A percentile compares a stretch with the other conserved stretches of the same genome.
Conservation (phyloP, 768 basidiomycete species). For the Mycena maculata region DNA sequence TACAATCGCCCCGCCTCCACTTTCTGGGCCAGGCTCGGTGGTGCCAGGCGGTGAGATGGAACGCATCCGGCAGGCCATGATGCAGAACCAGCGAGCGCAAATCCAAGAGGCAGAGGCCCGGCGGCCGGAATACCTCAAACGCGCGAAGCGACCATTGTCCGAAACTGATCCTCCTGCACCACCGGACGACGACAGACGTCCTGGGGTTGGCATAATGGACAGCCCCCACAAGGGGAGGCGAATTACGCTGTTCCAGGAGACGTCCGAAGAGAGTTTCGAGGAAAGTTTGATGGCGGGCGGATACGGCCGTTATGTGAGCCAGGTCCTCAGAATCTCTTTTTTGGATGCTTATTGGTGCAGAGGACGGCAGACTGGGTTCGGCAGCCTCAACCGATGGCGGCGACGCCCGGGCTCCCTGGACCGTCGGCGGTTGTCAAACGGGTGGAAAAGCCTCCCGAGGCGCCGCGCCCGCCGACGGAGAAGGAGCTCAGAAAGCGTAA, state of each 20-base stretch:
- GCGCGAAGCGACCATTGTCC: conserved; percentile 61
- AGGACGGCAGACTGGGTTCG: conserved; percentile 72
- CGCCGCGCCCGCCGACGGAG: conserved; percentile 57
- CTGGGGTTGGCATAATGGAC: conserved; percentile 70
- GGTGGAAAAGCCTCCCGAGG: conserved; percentile 51
- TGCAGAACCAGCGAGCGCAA: conserved; percentile 61
- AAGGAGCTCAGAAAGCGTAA: conserved; percentile 75
- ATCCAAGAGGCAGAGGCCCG: conserved; percentile 68
- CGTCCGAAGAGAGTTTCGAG: conserved; percentile 86
- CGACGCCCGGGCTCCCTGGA: conserved; percentile 53
- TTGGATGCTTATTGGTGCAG: conserved; percentile 43
- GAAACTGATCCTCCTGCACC: conserved; percentile 53
- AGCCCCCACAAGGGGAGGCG: conserved; percentile 80
- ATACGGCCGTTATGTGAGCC: conserved; percentile 78
- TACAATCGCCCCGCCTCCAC: conserved; percentile 41
- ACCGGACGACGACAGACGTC: conserved; percentile 47
- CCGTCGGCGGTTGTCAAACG: conserved; percentile 56
- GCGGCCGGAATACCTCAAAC: conserved; percentile 79
- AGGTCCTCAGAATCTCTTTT: not conserved
- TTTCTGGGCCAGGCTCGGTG: conserved; percentile 40
- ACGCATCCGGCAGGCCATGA: conserved; percentile 65
- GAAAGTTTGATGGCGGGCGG: conserved; percentile 87
- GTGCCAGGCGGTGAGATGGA: conserved; percentile 67
- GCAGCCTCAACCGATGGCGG: conserved; percentile 62
- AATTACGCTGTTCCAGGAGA: conserved; percentile 82